phyloP scores from a whole-genome alignment of 352 stramenopile species.

The Phytophthora pluvialis region DNA sequence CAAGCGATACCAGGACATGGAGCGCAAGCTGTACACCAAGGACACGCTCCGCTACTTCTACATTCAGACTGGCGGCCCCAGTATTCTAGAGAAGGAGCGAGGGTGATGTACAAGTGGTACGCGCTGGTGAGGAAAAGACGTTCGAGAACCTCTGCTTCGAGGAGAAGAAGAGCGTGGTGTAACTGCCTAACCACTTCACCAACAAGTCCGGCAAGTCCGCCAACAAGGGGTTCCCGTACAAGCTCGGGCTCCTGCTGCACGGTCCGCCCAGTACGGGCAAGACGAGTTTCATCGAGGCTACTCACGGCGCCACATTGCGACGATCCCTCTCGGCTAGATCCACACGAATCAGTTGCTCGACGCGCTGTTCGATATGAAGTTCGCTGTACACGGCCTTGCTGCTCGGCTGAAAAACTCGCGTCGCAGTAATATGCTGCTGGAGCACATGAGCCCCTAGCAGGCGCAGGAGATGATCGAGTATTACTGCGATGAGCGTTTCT shows the following conservation, averaged over 20 bases:
- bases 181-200: constrained; percentile 80
- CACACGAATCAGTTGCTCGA: constrained; percentile 85
- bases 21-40: constrained; percentile 38
- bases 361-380: constrained; percentile 83
- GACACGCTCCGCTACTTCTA: constrained; percentile 60
- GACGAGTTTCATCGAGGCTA: constrained; percentile 91
- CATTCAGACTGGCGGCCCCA: constrained; percentile 32
- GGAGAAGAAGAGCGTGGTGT: constrained; percentile 75
- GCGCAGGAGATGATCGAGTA: constrained; percentile 75
- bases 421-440: constrained; percentile 82
- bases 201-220: constrained; percentile 79
- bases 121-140: constrained; percentile 86
- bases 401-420: constrained; percentile 92
- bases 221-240: constrained; percentile 91
- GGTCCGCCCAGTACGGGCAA: constrained; percentile 91
- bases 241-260: constrained; percentile 87
- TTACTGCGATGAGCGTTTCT: constrained; percentile 54
- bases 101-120: constrained; percentile 70
- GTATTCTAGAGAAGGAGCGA: constrained; percentile 20
- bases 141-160: constrained; percentile 91
- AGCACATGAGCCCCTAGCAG: constrained; percentile 59
- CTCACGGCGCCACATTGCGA: constrained; percentile 79
- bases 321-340: constrained; percentile 77
- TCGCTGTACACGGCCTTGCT: constrained; percentile 62
- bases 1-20: constrained; percentile 40